Conservation (phyloP, 805 yeast species). For the Lipomyces sp. region DNA sequence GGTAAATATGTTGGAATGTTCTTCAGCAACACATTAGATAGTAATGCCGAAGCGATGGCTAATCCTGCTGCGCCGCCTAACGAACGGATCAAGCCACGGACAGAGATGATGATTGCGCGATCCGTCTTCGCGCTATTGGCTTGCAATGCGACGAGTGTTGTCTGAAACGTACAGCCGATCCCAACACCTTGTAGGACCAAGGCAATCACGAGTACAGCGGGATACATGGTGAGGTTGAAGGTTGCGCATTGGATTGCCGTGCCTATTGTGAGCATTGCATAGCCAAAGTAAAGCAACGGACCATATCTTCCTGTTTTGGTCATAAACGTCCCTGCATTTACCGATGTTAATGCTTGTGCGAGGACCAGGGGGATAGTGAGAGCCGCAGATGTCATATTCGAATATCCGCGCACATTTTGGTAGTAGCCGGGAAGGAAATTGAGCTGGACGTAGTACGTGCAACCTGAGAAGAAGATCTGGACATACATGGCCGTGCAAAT, state of each 20-base stretch:
- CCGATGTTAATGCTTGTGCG: constrained; percentile 51
- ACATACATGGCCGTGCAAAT: constrained; percentile 47
- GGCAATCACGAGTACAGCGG: constrained; percentile 49
- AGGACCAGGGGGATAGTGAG: constrained; percentile 54
- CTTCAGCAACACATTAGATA: constrained; percentile 31
- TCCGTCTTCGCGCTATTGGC: constrained; percentile 58
- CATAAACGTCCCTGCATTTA: constrained; percentile 54
- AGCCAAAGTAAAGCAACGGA: constrained; percentile 51
- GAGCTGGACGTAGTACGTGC: constrained; percentile 53
- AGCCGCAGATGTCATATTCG: constrained; percentile 50
- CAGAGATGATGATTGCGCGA: constrained; percentile 62
- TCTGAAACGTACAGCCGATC: constrained; percentile 59
- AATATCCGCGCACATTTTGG: constrained; percentile 53
- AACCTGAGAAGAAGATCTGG: constrained; percentile 56
- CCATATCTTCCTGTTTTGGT: constrained; percentile 52
- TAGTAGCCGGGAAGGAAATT: constrained; percentile 58
- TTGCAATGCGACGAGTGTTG: constrained; percentile 60
- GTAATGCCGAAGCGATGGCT: constrained; percentile 48
- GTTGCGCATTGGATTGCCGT: constrained; percentile 48
- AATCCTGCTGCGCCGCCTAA: constrained; percentile 68
- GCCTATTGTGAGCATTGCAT: constrained; percentile 51
- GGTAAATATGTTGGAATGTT: constrained; percentile 24
- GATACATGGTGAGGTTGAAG: constrained; percentile 44
- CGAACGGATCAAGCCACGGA: constrained; percentile 61
- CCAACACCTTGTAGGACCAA: constrained; percentile 51